Evolutionary conservation across 2,329 filamentous ascomycete genomes (phyloP), one percentile per base, ranked within the genome.

Genomic region (Pseudocercospora eumusae): DNA sequence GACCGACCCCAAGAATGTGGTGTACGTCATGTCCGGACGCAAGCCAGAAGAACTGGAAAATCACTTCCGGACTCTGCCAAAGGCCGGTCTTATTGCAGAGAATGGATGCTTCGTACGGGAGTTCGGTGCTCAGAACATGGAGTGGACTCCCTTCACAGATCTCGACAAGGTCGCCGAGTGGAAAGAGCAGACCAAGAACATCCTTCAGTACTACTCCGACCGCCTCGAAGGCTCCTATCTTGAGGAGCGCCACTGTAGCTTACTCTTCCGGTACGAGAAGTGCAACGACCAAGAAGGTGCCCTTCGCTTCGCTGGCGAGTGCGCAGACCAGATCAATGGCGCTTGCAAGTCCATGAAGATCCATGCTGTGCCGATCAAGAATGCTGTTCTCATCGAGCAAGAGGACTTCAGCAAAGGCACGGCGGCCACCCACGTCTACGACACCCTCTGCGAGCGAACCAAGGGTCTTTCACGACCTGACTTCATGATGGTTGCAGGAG

Each of bases 241-340:
- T 52, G 92, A 97, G 76, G 90, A 96, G 73, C 88, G 92, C n/a
- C 90, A 93, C 69, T 96, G 92, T 80, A 95, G 91, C 42, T 81
- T 97, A 23, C 86, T 96, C 61, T 96, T 96, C 81, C 91, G 96
- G 76, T 96, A 95, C 78, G 90, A 90, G 74, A 88, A 87, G 57
- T 88, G 90, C 1, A 89, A 92, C 59, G 91, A 97, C 73, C 85
- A 85, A 61, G 86, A 89, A 56, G 84, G 85, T 23, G 93, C 93
- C 0, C 83, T 85, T 61, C 87, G 92, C 20, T 89, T 93, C 70
- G 93, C 92, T 0, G 90, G 89, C 20, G 93, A 98, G 74, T 96
- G 92, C 72, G 92, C 92, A 0, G 93, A 91, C 65, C 93, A 97
- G 71, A 95, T 98, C 81, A 98, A 98, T 73, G 93, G 96, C 73